These are phyloP conservation scores for Plasmodium malariae DNA, from an alignment of 169 alveolate genomes.

Conservation along the genomic window DNA sequence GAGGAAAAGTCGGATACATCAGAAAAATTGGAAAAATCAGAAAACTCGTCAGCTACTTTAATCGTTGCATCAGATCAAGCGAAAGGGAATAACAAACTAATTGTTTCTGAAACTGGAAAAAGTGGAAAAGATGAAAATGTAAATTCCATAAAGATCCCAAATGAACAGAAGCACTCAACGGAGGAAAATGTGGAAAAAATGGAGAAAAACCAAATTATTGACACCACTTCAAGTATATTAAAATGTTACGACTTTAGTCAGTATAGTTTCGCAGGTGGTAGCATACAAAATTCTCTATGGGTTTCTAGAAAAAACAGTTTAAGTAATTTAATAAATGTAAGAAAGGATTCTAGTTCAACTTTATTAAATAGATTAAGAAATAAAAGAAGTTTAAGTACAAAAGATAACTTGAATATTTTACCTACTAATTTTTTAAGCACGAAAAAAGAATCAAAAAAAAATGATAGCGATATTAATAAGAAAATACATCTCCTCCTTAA, in stretches of 20 bases:
- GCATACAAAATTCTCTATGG: conserved; percentile 30
- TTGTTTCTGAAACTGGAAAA: neutral
- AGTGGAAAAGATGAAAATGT: conserved; percentile 4
- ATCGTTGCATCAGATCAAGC: too few species aligned
- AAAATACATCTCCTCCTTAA: conserved; percentile 32
- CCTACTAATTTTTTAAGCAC: conserved; percentile 20
- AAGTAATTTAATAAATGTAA: conserved; percentile 52
- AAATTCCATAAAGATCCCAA: neutral
- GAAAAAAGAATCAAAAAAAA: conserved; percentile 55
- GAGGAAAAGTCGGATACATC: neutral
- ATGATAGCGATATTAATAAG: conserved; percentile 53
- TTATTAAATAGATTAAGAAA: conserved; percentile 43
- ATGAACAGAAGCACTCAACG: neutral
- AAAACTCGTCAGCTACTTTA: too few species aligned
- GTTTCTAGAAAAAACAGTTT: conserved; percentile 51
- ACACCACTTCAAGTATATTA: neutral
- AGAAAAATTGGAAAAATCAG: neutral
- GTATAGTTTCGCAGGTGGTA: conserved; percentile 12
- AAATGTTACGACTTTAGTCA: conserved; percentile 25
- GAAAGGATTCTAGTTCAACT: conserved; percentile 51
- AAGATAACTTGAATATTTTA: conserved; percentile 43
- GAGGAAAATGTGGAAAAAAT: neutral
- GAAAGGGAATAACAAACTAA: conserved; percentile 4
- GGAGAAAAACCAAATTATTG: neutral
- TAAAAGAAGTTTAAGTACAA: conserved; percentile 65